Conservation (phyloP, 371 early-diverging fungal genomes). For the Sporodiniella umbellata region DNA sequence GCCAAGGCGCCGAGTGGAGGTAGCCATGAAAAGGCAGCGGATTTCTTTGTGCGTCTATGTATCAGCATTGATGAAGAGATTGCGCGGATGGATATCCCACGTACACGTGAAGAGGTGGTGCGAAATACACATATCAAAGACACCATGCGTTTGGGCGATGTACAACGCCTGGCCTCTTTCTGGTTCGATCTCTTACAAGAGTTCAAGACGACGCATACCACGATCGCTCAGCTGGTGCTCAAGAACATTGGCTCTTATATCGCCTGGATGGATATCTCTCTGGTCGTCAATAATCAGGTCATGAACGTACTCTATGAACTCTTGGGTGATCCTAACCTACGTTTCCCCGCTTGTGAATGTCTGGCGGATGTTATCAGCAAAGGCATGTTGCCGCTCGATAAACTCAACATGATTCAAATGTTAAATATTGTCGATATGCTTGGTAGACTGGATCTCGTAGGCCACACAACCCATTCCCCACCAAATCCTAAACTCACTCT, state of each 20-base stretch:
- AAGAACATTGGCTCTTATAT: slow-evolving; percentile 65
- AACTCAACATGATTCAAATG: slow-evolving; percentile 79
- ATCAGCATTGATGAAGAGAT: slow-evolving; percentile 89
- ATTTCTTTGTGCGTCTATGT: slow-evolving; percentile 80
- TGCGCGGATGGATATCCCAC: slow-evolving; percentile 71
- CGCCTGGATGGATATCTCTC: slow-evolving; percentile 92
- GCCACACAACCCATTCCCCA: too few relatives aligned
- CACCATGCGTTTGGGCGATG: slow-evolving; percentile 83
- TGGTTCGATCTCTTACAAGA: slow-evolving; percentile 75
- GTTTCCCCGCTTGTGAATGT: slow-evolving; percentile 79
- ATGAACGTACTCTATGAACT: slow-evolving; percentile 75
- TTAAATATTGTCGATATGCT: slow-evolving; percentile 71
- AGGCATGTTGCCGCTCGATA: slow-evolving; percentile 89
- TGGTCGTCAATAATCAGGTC: slow-evolving; percentile 84
- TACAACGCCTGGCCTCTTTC: slow-evolving; percentile 67
- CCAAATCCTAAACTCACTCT: too few relatives aligned
- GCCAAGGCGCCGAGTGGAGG: slow-evolving; percentile 46
- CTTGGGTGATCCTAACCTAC: slow-evolving; percentile 53
- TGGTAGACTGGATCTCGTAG: slow-evolving; percentile 50
- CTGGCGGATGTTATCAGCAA: slow-evolving; percentile 82
- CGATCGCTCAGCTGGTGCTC: slow-evolving; percentile 62
- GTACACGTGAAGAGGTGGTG: slow-evolving; percentile 67
- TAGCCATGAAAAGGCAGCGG: slow-evolving; percentile 60
- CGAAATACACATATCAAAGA: slow-evolving; percentile 89
- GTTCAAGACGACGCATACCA: slow-evolving; percentile 47